Conservation (phyloP, 2,329 filamentous ascomycete species). For the Monosporascus sp. region DNA sequence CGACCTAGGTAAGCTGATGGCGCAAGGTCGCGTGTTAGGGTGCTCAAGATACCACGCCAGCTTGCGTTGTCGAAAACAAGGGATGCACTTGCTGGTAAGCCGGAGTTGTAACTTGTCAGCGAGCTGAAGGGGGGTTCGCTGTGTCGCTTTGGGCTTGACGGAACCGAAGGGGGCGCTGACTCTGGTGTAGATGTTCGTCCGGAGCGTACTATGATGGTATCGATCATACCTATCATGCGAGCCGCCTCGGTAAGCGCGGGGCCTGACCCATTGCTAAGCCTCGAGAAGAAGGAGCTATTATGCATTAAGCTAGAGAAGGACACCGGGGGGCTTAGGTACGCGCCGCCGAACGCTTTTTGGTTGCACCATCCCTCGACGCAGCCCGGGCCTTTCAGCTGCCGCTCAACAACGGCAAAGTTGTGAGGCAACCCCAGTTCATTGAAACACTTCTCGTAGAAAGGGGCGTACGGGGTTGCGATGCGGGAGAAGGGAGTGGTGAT, state of each 20-base stretch:
- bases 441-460: slow-evolving; percentile 81
- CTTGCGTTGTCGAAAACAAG: slow-evolving; percentile 77
- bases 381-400: slow-evolving; percentile 56
- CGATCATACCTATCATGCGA: slow-evolving; percentile 71
- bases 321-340: slow-evolving; percentile 71
- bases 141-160: slow-evolving; percentile 41
- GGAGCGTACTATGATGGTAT: slow-evolving; percentile 67
- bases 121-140: slow-evolving; percentile 16
- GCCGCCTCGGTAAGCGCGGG: slow-evolving; percentile 69
- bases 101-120: slow-evolving; percentile 11
- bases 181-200: slow-evolving; percentile 36
- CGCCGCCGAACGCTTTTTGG: slow-evolving; percentile 73
- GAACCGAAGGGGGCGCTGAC: slow-evolving; percentile 41
- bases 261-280: slow-evolving; percentile 43
- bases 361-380: slow-evolving; percentile 68
- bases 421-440: slow-evolving; percentile 83
- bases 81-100: slow-evolving; percentile 42
- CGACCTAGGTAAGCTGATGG: slow-evolving; percentile 75
- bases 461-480: slow-evolving; percentile 62
- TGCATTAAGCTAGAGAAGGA: slow-evolving; percentile 56
- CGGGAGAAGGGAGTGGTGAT: slow-evolving; percentile 66
- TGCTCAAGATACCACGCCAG: slow-evolving; percentile 81
- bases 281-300: slow-evolving; percentile 44
- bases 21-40: slow-evolving; percentile 73
- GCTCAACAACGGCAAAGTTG: slow-evolving; percentile 69